phyloP scores from a whole-genome alignment of 2,329 filamentous ascomycete species.

The Sporothrix luriei region DNA sequence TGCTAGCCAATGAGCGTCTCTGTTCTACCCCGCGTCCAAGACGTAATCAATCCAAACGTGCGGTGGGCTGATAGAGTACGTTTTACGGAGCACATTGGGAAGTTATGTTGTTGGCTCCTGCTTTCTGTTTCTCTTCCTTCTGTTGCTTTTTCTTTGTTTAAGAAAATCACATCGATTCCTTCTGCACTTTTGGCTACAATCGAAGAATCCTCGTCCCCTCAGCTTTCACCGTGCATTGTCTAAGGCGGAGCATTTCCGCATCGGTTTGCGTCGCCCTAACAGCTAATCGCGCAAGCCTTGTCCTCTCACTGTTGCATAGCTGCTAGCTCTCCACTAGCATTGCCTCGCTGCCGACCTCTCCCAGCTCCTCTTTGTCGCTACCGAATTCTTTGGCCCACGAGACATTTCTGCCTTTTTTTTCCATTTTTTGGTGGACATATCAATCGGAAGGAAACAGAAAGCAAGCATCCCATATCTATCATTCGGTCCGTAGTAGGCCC shows the following conservation, averaged over 20 bases:
- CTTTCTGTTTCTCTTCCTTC: neutral
- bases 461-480: neutral
- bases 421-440: neutral
- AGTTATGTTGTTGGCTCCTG: slow-evolving; percentile 4
- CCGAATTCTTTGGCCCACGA: slow-evolving; percentile 4
- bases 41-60: too few relatives aligned
- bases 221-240: neutral
- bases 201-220: neutral
- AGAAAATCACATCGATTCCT: neutral
- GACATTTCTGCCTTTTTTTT: neutral
- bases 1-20: slow-evolving; percentile 24
- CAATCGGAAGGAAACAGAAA: too few relatives aligned
- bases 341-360: slow-evolving; percentile 5
- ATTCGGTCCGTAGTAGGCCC: neutral
- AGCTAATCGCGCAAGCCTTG: slow-evolving; percentile 22
- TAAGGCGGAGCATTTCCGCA: slow-evolving; percentile 19
- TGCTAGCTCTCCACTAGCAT: slow-evolving; percentile 25
- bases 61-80: too few relatives aligned
- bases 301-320: neutral
- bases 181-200: neutral
- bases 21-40: slow-evolving; percentile 21
- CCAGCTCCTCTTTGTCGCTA: slow-evolving; percentile 19
- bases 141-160: neutral
- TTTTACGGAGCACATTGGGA: neutral
- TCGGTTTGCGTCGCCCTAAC: slow-evolving; percentile 20